These are phyloP conservation scores for Monosporascus sp. DNA, from an alignment of 2,329 filamentous ascomycete species.

Conservation along the genomic window DNA sequence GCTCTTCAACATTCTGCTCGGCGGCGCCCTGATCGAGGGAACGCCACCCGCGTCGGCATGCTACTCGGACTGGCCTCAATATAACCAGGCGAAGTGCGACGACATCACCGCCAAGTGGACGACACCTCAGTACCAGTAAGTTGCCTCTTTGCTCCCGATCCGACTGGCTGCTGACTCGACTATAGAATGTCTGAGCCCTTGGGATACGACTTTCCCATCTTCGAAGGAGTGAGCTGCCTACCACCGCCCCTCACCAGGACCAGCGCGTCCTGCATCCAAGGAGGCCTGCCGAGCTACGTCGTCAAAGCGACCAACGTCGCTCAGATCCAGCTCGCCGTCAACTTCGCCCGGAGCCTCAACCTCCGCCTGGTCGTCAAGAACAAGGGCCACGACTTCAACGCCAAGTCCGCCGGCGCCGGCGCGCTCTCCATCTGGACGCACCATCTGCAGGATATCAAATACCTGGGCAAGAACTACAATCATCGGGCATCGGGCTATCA, in stretches of 20 bases:
- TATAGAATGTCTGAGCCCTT: slow-evolving; percentile 19
- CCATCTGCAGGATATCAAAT: slow-evolving; percentile 25
- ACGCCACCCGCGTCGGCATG: slow-evolving; percentile 28
- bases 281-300: slow-evolving; percentile 36
- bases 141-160: background rate
- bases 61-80: slow-evolving; percentile 22
- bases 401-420: slow-evolving; percentile 30
- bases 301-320: slow-evolving; percentile 36
- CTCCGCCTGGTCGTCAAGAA: slow-evolving; percentile 45
- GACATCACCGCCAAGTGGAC: slow-evolving; percentile 24
- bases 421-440: slow-evolving; percentile 32
- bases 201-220: slow-evolving; percentile 34
- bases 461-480: slow-evolving; percentile 23
- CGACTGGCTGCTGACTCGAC: background rate
- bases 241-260: slow-evolving; percentile 19
- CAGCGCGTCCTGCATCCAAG: slow-evolving; percentile 28
- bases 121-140: slow-evolving; percentile 19
- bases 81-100: slow-evolving; percentile 22
- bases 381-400: slow-evolving; percentile 47
- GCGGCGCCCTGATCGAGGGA: slow-evolving; percentile 27
- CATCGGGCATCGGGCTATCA: slow-evolving; percentile 9
- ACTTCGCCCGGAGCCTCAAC: slow-evolving; percentile 39
- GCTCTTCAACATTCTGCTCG: slow-evolving; percentile 19
- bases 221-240: slow-evolving; percentile 19
- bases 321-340: slow-evolving; percentile 39